Evolutionary conservation across 2,329 filamentous ascomycete species (phyloP), one percentile per base, ranked within the genome.

Genomic region (Aspergillus hiratsukae): DNA sequence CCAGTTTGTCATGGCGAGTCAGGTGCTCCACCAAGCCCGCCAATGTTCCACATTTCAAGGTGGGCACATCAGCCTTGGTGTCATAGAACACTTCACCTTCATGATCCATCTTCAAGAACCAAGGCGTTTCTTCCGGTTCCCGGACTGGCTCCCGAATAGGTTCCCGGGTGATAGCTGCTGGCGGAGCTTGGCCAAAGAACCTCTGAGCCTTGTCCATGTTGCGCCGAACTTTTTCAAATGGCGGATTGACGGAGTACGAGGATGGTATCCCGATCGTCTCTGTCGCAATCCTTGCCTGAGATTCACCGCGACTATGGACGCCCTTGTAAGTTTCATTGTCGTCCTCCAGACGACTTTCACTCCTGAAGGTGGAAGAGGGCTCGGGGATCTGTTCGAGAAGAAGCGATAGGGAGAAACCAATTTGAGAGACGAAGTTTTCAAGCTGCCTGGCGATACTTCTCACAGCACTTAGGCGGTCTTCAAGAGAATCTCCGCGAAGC

Each of bases 1-100:
- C 94, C 14, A 96, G 83, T 69, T 95, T 94, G 76, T 99, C 94
- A 69, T 99, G 94, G 50, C 94, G 86, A 17, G 94, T 99, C 48
- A 99, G 82, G 69, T 97, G 93, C 73, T 97, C 94, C 5, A 97
- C 94, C 56, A 99, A 79, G 4, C 90, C 94, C 29, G 90, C 82
- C 21, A 99, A 77, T 0, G 93, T 96, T 49, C 94, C 94, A 63
- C 93, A 94, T 72, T 92, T 94, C 56, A 99, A 83, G 29, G 87
- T 83, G 25, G 89, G 86, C 2, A 87, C 84, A 29, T 86, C 82
- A n/a, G 80, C 77, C 74, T 97, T 97, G 56, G 81, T 82, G 69
- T 97, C 94, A 78, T 93, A 97, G 1, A 90, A 88, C 3, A 99
- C 87, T 66, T 97, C 94, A 51, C 86, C 83, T 71, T 97, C 91